Base-by-base conservation (phyloP, 176 grass and related monocot genomes). In the Oryza meridionalis region DNA sequence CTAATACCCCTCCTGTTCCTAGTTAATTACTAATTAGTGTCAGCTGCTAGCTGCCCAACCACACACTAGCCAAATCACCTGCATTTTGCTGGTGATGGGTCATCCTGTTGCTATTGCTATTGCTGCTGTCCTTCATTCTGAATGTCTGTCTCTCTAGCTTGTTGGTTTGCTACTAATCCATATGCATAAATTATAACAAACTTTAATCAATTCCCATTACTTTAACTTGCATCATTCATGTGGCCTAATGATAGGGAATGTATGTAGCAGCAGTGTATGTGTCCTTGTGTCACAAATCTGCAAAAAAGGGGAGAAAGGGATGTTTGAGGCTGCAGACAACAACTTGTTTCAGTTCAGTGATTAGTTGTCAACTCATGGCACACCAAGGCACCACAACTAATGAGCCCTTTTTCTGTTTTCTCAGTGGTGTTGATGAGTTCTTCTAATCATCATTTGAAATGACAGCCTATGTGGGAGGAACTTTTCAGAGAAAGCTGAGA, bases 401-500 rank as follows among this genome's bases (percentile, higher is more conserved):
- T 75, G 86, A n/a, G 21, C 32, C 32, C 3, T 24, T 81, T 84
- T 69, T 67, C 16, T 58, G 14, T 58, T 5, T n/a, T 58, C 53
- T 19, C 40, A 51, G 64, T 70, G 27, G 17, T 66, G 59, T 25
- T 25, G 27, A 75, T 29, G 50, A 19, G 7, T 59, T 25, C 4
- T 37, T 49, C 8, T 27, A 26, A 38, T 66, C 19, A 75, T 75
- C 59, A 75, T 51, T 61, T 75, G 14, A 82, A 61, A 35, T 43
- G 67, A 31, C 79, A 44, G 69, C 49, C 7, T 19, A 25, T 75
- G 53, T 65, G 69, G 81, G 61, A 19, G 59, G 24, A 82, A 37
- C 71, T 85, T 89, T 81, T 13, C 43, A 35, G 77, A 84, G 38
- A 75, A 80, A 76, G 70, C n/a, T 64, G 43, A 40, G n/a, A 58